These are phyloP conservation scores for Colletotrichum simmondsii DNA, from an alignment of 2,329 filamentous ascomycete genomes.

Conservation along the genomic window DNA sequence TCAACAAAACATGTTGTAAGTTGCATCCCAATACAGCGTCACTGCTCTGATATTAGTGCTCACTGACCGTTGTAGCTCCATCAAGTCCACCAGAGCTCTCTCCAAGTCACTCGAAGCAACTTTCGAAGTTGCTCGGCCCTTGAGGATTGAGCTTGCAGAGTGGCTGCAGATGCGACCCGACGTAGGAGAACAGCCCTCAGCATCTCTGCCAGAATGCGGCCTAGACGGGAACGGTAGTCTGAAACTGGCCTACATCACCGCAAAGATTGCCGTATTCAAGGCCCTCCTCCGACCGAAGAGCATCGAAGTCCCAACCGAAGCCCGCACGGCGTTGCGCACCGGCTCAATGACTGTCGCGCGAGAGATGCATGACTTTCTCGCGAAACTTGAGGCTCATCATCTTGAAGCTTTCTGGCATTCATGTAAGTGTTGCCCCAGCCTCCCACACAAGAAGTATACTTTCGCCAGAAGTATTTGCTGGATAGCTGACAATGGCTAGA, in stretches of 20 bases:
- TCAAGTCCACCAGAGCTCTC: constrained; percentile 6
- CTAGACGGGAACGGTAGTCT: constrained; percentile 19
- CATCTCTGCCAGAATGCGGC: neutral
- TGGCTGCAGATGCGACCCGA: constrained; percentile 14
- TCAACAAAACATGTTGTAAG: constrained; percentile 26
- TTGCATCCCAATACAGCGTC: neutral
- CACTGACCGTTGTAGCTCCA: neutral
- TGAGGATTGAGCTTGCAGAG: constrained; percentile 20
- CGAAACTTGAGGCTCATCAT: constrained; percentile 11
- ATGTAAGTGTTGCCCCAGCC: neutral
- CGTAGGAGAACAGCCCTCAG: constrained; percentile 3
- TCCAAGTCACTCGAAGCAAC: constrained; percentile 11
- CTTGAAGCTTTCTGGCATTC: constrained; percentile 28
- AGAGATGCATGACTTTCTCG: constrained; percentile 22
- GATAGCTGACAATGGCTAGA: neutral
- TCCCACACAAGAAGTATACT: no score
- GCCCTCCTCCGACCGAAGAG: constrained; percentile 13
- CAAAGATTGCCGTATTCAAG: constrained; percentile 13
- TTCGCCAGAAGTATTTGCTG: neutral
- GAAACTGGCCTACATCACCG: constrained; percentile 18
- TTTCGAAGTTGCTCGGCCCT: constrained; percentile 19
- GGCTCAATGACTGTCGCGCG: constrained; percentile 16
- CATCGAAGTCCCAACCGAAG: constrained; percentile 1
- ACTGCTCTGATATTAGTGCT: no score
- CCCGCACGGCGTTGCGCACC: constrained; percentile 11